Conservation (phyloP, 805 yeast genomes). For the Pichia californica region DNA sequence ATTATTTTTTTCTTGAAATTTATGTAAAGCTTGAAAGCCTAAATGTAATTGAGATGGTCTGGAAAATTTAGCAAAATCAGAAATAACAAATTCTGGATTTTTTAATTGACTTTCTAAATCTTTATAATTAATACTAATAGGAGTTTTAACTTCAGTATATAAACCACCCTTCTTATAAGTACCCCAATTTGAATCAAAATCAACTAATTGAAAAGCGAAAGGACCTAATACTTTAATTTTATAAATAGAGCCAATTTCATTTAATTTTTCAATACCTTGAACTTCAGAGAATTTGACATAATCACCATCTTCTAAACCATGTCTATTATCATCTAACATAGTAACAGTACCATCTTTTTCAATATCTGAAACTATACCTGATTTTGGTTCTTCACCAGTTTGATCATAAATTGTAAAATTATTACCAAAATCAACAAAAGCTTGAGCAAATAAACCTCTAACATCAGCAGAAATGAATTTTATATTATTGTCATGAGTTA, state of each 20-base stretch:
- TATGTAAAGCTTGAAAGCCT: conserved; percentile 85
- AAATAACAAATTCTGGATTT: conserved; percentile 70
- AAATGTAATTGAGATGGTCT: conserved; percentile 86
- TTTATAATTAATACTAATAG: conserved; percentile 56
- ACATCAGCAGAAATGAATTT: conserved; percentile 78
- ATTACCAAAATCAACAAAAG: conserved; percentile 87
- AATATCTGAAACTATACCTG: conserved; percentile 86
- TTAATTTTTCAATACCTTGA: conserved; percentile 67
- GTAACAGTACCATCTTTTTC: conserved; percentile 89
- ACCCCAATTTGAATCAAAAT: conserved; percentile 50
- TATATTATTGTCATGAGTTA: conserved; percentile 67
- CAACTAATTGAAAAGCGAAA: conserved; percentile 72
- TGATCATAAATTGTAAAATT: conserved; percentile 74
- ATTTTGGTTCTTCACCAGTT: conserved; percentile 86
- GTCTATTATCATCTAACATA: conserved; percentile 85
- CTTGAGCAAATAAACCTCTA: conserved; percentile 81
- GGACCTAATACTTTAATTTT: conserved; percentile 89
- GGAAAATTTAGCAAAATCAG: conserved; percentile 93
- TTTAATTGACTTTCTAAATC: conserved; percentile 56
- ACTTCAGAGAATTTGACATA: conserved; percentile 83
- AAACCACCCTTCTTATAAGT: conserved; percentile 77
- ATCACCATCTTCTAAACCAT: conserved; percentile 89
- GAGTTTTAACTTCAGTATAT: conserved; percentile 88
- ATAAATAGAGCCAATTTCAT: conserved; percentile 58
- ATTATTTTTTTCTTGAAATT: conserved; percentile 56